phyloP scores from a whole-genome alignment of 768 basidiomycete genomes.

The Heimioporus sp. region DNA sequence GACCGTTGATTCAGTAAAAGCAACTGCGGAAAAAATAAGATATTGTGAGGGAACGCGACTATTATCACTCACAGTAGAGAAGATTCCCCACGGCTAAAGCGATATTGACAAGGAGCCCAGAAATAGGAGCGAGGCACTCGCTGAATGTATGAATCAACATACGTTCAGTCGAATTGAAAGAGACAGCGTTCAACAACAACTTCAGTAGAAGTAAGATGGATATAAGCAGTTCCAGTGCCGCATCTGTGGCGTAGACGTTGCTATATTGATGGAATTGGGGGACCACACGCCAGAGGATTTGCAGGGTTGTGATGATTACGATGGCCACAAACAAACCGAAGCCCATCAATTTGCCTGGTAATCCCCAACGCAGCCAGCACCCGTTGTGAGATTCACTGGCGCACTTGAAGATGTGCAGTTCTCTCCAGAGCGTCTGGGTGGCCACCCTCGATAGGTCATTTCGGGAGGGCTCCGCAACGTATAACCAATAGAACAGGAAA shows the following conservation, averaged over 20 bases:
- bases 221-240: constrained; percentile 55
- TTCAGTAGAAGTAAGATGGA: constrained; percentile 62
- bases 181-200: constrained; percentile 54
- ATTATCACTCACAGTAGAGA: constrained; percentile 47
- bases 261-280: constrained; percentile 36
- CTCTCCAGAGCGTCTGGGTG: constrained; percentile 6
- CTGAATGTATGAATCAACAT: constrained; percentile 44
- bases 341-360: constrained; percentile 51
- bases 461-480: constrained; percentile 58
- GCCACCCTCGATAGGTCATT: constrained; percentile 27
- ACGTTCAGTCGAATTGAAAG: constrained; percentile 34
- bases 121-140: constrained; percentile 48
- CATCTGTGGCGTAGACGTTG: constrained; percentile 55
- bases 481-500: constrained; percentile 68
- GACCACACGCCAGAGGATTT: constrained; percentile 61
- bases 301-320: constrained; percentile 50
- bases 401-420: constrained; percentile 16
- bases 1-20: constrained; percentile 64
- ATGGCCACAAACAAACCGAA: constrained; percentile 46
- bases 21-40: constrained; percentile 40
- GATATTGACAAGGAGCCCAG: constrained; percentile 50
- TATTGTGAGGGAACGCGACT: neutral
- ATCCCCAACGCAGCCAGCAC: constrained; percentile 66
- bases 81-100: constrained; percentile 57
- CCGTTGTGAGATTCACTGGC: constrained; percentile 46